Conservation (phyloP, 2,329 filamentous ascomycete species). For the Verticillium tricorpus region DNA sequence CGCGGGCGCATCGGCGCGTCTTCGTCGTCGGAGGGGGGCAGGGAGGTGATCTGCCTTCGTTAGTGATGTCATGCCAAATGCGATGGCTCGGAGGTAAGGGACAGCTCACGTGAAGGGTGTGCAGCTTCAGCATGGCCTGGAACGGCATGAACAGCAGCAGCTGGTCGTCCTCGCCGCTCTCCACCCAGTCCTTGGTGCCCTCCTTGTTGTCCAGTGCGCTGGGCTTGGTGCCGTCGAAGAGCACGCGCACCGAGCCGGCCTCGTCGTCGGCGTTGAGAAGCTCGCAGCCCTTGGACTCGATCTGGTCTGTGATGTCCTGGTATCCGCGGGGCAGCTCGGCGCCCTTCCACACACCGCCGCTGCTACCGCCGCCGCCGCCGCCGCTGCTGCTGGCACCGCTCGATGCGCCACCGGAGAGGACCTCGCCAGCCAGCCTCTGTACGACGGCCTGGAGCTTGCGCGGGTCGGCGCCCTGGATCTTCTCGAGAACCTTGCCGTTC, state of each 20-base stretch:
- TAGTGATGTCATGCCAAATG: conserved; percentile 8
- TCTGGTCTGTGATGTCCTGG: conserved; percentile 73
- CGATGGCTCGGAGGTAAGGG: background rate
- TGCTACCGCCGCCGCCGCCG: conserved; percentile 30
- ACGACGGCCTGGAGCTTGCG: conserved; percentile 66
- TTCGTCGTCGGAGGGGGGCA: conserved; percentile 65
- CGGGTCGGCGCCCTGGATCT: conserved; percentile 70
- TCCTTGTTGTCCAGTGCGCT: conserved; percentile 55
- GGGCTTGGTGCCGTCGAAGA: conserved; percentile 70
- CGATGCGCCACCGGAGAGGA: conserved; percentile 32
- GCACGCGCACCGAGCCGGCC: conserved; percentile 64
- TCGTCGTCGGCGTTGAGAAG: conserved; percentile 82
- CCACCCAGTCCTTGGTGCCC: conserved; percentile 72
- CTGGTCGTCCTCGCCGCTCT: conserved; percentile 97
- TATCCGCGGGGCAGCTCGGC: conserved; percentile 76
- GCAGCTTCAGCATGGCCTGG: conserved; percentile 81
- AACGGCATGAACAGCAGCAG: conserved; percentile 91
- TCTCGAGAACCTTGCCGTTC: conserved; percentile 61
- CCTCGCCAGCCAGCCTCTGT: conserved; percentile 65
- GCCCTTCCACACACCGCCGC: conserved; percentile 62
- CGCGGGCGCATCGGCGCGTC: conserved; percentile 76
- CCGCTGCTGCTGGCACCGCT: conserved; percentile 32
- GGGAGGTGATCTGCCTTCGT: conserved; percentile 67
- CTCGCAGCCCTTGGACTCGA: conserved; percentile 77
- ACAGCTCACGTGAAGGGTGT: conserved; percentile 62